Conservation (phyloP, 345 rosid genomes). For the Barbarea vulgaris region DNA sequence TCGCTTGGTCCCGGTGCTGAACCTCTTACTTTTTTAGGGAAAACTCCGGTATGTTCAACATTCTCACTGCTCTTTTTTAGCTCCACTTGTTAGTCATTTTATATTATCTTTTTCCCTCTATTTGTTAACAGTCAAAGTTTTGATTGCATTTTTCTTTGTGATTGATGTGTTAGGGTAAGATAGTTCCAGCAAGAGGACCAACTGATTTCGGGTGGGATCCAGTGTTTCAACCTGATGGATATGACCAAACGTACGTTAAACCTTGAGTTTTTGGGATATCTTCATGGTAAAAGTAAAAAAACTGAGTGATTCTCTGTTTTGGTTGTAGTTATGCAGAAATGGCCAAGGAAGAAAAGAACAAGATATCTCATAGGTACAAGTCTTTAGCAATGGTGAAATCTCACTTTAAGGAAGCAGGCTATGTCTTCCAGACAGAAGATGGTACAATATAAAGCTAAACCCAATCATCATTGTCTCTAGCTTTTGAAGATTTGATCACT, state of each 20-base stretch:
- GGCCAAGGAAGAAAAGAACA: slow-evolving; percentile 92
- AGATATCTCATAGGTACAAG: slow-evolving; percentile 86
- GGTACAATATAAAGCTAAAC: slow-evolving; percentile 27
- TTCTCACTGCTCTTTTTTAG: not conserved
- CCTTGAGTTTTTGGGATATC: not conserved
- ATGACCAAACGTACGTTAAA: slow-evolving; percentile 64
- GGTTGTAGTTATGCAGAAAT: slow-evolving; percentile 76
- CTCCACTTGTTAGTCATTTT: not conserved
- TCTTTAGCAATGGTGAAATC: slow-evolving; percentile 73
- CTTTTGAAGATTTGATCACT: slow-evolving; percentile 9
- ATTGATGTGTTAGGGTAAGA: slow-evolving; percentile 70
- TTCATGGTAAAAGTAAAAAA: not conserved
- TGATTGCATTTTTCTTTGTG: slow-evolving; percentile 21
- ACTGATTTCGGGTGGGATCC: slow-evolving; percentile 98
- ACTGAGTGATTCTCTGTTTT: not conserved
- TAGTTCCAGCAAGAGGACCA: slow-evolving; percentile 88
- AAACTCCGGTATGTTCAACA: slow-evolving; percentile 62
- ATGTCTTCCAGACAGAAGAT: slow-evolving; percentile 47
- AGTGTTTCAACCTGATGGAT: slow-evolving; percentile 87
- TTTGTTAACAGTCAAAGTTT: not conserved
- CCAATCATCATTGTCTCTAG: not conserved
- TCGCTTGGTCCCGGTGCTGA: slow-evolving; percentile 72
- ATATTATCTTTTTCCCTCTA: too few species aligned
- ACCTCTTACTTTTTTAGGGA: slow-evolving; percentile 75
- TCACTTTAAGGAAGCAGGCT: slow-evolving; percentile 73